Evolutionary conservation across 2,329 filamentous ascomycete species (phyloP), one percentile per base, ranked within the genome.

Genomic region (Exophiala spinifera): DNA sequence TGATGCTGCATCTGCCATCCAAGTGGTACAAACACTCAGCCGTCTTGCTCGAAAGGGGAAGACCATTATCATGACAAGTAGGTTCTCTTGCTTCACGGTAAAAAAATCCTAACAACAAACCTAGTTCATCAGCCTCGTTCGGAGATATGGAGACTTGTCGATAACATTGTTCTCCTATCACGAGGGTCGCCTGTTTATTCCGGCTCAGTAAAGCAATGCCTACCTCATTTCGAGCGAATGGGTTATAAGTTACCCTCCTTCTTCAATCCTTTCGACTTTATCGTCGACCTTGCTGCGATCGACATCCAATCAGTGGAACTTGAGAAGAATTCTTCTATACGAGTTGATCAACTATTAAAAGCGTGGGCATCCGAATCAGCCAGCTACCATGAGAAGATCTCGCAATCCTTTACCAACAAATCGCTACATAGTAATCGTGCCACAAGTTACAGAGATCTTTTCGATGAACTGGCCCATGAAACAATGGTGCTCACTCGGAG

Each of bases 131-230:
- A 89, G 59, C 88, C 88, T 19, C 78, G 88, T 17, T 89, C 86
- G 0, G 88, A 91, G 66, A 91, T 91, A 13, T 91, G 87, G 87
- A 79, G 82, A 28, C 76, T 90, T 14, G 88, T 91, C 64, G 87
- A 91, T 67, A 83, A 84, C 54, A 74, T 91, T 6, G 74, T 90
- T 7, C 76, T 91, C 11, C 68, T 91, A 2, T 84, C 86, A 1
- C 79, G 77, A 61, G 88, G 88, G 0, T 80, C 79, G 31, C 82
- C 85, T 0, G 80, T 90, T 0, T 91, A 86, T 63, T 85, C 84
- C 19, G 88, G 87, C 0, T 71, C 74, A 1, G 76, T 79, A 20
- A 69, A 74, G 3, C 76, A 79, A 2, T 86, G 83, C 45, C 67
- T 88, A 3, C 70, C 79, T 0, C 86, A 88, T 75, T 90, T 91